phyloP scores from a whole-genome alignment of 2,329 filamentous ascomycete genomes.

The Talaromyces sp. region DNA sequence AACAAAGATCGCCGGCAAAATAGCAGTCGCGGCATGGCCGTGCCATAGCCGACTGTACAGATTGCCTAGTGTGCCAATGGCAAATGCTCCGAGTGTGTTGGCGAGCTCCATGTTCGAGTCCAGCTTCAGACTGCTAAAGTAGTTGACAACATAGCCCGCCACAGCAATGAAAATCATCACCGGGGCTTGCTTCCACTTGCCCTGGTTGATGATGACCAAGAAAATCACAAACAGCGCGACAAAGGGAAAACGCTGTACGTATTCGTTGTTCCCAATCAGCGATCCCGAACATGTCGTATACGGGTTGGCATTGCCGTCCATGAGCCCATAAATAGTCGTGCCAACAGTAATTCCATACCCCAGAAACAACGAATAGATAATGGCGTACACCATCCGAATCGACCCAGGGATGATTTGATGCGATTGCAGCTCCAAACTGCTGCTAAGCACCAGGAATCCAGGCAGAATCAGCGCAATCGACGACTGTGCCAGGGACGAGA shows the following conservation, averaged over 20 bases:
- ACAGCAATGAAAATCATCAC: conserved; percentile 70
- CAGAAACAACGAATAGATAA: conserved; percentile 67
- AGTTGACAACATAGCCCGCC: conserved; percentile 69
- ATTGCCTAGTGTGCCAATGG: conserved; percentile 72
- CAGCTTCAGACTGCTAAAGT: conserved; percentile 63
- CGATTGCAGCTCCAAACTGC: conserved; percentile 61
- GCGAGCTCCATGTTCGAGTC: conserved; percentile 66
- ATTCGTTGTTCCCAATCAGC: conserved; percentile 41
- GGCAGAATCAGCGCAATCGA: conserved; percentile 70
- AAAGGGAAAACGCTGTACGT: conserved; percentile 59
- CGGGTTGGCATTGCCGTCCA: conserved; percentile 51
- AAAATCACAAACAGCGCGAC: conserved; percentile 68
- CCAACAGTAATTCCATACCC: conserved; percentile 68
- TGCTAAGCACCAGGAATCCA: conserved; percentile 58
- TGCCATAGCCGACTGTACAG: conserved; percentile 67
- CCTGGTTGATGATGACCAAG: conserved; percentile 73
- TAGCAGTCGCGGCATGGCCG: conserved; percentile 74
- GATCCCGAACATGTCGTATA: conserved; percentile 42
- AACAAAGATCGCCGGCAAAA: conserved; percentile 80
- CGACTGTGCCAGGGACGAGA: conserved; percentile 66
- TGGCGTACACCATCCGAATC: conserved; percentile 67
- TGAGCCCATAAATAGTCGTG: conserved; percentile 56
- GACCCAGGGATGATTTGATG: conserved; percentile 64
- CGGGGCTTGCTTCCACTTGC: conserved; percentile 71
- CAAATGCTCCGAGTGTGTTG: conserved; percentile 70